Percentiles rank a stretch among this genome's conserved stretches.
Conservation (phyloP, 768 basidiomycete genomes). For the Phanerodontia chrysosporium region DNA sequence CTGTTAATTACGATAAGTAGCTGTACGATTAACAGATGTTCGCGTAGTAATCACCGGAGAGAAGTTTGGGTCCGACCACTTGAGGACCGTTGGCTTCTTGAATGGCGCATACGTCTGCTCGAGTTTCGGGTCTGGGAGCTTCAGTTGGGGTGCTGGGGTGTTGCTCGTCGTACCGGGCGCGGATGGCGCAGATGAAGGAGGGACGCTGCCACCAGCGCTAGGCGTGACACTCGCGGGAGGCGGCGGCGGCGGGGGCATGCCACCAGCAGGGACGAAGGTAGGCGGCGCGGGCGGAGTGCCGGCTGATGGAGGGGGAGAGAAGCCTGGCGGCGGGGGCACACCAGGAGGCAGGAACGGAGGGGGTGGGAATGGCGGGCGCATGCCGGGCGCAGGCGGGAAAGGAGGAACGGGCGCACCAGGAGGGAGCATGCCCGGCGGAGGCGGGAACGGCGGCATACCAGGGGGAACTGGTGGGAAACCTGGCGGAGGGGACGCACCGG, state of each 20-base stretch:
- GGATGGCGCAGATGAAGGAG: slow-evolving; percentile 23
- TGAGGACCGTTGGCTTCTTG: slow-evolving; percentile 72
- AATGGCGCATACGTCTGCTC: slow-evolving; percentile 67
- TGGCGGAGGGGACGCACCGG: slow-evolving; percentile 33
- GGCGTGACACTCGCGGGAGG: slow-evolving; percentile 24
- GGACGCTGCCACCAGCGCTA: slow-evolving; percentile 15
- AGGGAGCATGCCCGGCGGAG: slow-evolving; percentile 44
- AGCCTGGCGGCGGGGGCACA: slow-evolving; percentile 27
- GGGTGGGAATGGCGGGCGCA: slow-evolving; percentile 30
- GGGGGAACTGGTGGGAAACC: slow-evolving; percentile 41
- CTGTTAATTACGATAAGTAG: slow-evolving; percentile 33
- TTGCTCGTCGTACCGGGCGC: slow-evolving; percentile 5
- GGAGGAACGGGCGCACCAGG: slow-evolving; percentile 29
- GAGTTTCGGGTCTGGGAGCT: slow-evolving; percentile 52
- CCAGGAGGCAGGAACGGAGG: slow-evolving; percentile 35
- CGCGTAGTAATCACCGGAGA: slow-evolving; percentile 55
- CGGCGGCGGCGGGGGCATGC: slow-evolving; percentile 17
- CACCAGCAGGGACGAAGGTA: slow-evolving; percentile 25
- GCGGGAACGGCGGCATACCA: slow-evolving; percentile 26
- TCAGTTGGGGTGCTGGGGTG: slow-evolving; percentile 24
- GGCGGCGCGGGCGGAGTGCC: slow-evolving; percentile 22
- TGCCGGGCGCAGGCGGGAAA: slow-evolving; percentile 35
- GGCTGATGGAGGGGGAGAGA: slow-evolving; percentile 18
- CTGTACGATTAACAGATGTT: not conserved
- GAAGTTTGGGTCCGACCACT: slow-evolving; percentile 75